phyloP scores from a whole-genome alignment of 1,139 yeast species.

The Yamadazyma kanchanaburiensis region DNA sequence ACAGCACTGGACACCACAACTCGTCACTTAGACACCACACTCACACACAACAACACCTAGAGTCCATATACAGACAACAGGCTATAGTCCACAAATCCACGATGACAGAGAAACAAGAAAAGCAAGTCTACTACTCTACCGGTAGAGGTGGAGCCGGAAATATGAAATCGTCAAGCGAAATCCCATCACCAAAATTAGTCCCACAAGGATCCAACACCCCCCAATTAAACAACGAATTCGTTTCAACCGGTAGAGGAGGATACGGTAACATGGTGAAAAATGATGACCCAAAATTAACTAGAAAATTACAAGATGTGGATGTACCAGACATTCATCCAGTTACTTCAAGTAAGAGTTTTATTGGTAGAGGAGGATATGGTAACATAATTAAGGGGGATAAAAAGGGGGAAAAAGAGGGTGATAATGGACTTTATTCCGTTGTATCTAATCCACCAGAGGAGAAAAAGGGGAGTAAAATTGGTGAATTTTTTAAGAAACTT shows the following conservation, averaged over 20 bases:
- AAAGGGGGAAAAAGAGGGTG: conserved; percentile 9
- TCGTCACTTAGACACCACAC: no score
- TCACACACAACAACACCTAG: no score
- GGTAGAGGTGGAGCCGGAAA: conserved; percentile 86
- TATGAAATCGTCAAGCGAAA: conserved; percentile 42
- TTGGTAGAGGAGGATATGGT: conserved; percentile 51
- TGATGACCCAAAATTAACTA: conserved; percentile 56
- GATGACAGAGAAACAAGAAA: conserved; percentile 32
- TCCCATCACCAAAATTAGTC: conserved; percentile 52
- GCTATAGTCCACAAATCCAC: no score
- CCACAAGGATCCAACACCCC: conserved; percentile 69
- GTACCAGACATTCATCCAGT: conserved; percentile 31
- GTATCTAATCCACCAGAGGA: conserved; percentile 21
- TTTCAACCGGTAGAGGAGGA: conserved; percentile 81
- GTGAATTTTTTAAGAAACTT: no score
- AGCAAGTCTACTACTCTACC: conserved; percentile 55
- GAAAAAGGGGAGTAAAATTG: no score
- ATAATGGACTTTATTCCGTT: conserved; percentile 24
- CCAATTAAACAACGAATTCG: conserved; percentile 51
- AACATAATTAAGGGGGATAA: conserved; percentile 27
- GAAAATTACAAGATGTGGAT: conserved; percentile 72
- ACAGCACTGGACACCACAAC: no score
- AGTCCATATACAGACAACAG: no score
- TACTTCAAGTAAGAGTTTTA: conserved; percentile 36
- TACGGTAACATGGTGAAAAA: conserved; percentile 74